A percentile compares a stretch with the other conserved stretches of the same genome.
Evolutionary conservation across 306 rosid species (phyloP).

Genomic region (Erythrophleum fordii): DNA sequence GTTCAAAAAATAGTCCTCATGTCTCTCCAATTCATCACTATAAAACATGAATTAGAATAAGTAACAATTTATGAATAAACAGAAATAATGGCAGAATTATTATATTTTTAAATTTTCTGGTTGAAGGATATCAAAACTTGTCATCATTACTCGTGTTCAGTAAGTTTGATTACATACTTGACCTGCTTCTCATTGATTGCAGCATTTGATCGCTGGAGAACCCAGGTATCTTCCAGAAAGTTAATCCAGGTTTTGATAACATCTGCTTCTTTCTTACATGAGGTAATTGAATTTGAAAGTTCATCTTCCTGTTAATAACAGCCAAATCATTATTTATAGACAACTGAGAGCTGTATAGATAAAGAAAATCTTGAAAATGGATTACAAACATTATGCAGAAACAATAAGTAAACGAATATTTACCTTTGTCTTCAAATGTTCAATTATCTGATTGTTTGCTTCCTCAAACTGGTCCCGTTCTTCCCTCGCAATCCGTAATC

Average conservation of each 20-base stretch:
- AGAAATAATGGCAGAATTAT: slow-evolving; percentile 26
- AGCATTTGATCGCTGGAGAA: slow-evolving; percentile 68
- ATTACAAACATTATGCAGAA: slow-evolving; percentile 18
- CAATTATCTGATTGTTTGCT: slow-evolving; percentile 91
- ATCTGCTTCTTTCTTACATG: slow-evolving; percentile 78
- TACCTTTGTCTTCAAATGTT: slow-evolving; percentile 82
- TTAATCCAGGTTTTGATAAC: slow-evolving; percentile 86
- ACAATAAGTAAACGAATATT: slow-evolving; percentile 25
- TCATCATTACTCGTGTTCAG: slow-evolving; percentile 37
- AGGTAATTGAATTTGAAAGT: slow-evolving; percentile 72
- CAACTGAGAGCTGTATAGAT: slow-evolving; percentile 16
- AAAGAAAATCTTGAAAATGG: slow-evolving; percentile 3
- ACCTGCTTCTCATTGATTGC: slow-evolving; percentile 74
- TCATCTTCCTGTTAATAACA: slow-evolving; percentile 81
- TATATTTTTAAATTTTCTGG: slow-evolving; percentile 21
- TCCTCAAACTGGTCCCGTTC: slow-evolving; percentile 98
- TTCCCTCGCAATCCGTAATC: slow-evolving; percentile 81
- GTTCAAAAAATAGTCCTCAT: slow-evolving; percentile 81
- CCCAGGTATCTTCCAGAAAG: slow-evolving; percentile 98
- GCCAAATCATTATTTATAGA: slow-evolving; percentile 33
- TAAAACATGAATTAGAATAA: slow-evolving; percentile 41
- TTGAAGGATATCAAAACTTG: slow-evolving; percentile 1
- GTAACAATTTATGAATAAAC: slow-evolving; percentile 23
- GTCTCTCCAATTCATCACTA: slow-evolving; percentile 91
- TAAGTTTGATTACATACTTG: slow-evolving; percentile 65